Evolutionary conservation across 345 rosid genomes (phyloP).

Genomic region (Syzygium jambos): DNA sequence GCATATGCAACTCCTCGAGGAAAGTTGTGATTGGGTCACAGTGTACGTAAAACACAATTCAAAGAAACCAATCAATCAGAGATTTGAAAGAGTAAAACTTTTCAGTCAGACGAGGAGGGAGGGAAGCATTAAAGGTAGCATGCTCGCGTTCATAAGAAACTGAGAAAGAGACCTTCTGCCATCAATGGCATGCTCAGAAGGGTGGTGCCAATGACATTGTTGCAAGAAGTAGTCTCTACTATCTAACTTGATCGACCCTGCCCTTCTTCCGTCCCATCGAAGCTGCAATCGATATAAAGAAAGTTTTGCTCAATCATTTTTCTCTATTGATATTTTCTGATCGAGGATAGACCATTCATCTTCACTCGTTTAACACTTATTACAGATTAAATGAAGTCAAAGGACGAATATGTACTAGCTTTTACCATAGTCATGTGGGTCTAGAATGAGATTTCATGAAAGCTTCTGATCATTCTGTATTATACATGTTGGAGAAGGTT

Average conservation of each 20-base stretch:
- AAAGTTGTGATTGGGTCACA: too few species aligned
- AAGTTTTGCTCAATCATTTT: not conserved
- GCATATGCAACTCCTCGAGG: too few species aligned
- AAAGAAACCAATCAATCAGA: too few species aligned
- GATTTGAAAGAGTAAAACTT: too few species aligned
- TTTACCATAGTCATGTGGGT: not conserved
- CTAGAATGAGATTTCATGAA: slow-evolving; percentile 18
- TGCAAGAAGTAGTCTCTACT: slow-evolving; percentile 37
- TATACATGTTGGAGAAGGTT: slow-evolving; percentile 31
- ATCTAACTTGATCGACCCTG: slow-evolving; percentile 35
- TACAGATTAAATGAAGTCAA: not conserved
- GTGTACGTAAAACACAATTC: too few species aligned
- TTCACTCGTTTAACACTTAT: not conserved
- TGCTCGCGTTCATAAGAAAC: not conserved
- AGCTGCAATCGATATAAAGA: slow-evolving; percentile 19
- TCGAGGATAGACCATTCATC: not conserved
- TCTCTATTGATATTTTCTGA: not conserved
- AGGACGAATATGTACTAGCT: not conserved
- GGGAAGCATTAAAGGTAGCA: not conserved
- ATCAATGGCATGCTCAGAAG: slow-evolving; percentile 67
- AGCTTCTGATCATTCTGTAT: slow-evolving; percentile 45
- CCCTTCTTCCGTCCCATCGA: slow-evolving; percentile 28
- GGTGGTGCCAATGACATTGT: slow-evolving; percentile 76
- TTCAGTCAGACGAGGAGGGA: not conserved
- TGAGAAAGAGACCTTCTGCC: slow-evolving; percentile 33